These are phyloP conservation scores for Citrullus mucosospermus DNA, from an alignment of 306 rosid genomes.

Conservation along the genomic window DNA sequence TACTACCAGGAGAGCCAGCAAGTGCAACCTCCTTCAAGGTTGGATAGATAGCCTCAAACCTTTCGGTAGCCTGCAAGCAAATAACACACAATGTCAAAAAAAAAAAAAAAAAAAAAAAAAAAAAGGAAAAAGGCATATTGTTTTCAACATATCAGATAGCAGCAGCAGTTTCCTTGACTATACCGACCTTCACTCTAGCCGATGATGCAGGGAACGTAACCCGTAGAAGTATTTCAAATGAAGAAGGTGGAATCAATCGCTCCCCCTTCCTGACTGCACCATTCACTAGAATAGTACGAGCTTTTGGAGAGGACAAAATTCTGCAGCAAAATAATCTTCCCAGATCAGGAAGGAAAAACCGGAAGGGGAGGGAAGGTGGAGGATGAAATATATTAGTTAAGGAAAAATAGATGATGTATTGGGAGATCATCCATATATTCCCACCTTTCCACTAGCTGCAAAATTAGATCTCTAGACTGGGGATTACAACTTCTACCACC, in stretches of 20 bases:
- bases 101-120: background rate
- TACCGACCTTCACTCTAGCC: constrained; percentile 61
- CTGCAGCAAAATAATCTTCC: constrained; percentile 20
- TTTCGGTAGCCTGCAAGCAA: constrained; percentile 72
- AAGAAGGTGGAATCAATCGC: constrained; percentile 67
- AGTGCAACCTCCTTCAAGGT: constrained; percentile 73
- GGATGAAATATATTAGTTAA: background rate
- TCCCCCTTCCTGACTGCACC: constrained; percentile 90
- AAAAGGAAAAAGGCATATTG: background rate
- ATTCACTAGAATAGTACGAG: constrained; percentile 64
- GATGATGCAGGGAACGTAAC: constrained; percentile 66
- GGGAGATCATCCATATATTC: constrained; percentile 4
- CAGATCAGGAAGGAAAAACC: background rate
- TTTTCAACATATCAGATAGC: background rate
- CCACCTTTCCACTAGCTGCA: constrained; percentile 85
- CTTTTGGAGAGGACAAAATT: constrained; percentile 76
- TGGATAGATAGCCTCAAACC: constrained; percentile 79
- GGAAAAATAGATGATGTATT: background rate
- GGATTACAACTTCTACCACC: constrained; percentile 62
- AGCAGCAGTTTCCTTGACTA: constrained; percentile 8
- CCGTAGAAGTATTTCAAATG: constrained; percentile 56
- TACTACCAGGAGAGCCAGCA: constrained; percentile 81
- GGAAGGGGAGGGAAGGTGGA: background rate
- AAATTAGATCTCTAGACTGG: constrained; percentile 71
- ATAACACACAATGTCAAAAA: background rate